A percentile compares a stretch with the other conserved stretches of the same genome.
Evolutionary conservation across 1,284 basidiomycete genomes (phyloP).

Genomic region (Moesziomyces antarcticus): DNA sequence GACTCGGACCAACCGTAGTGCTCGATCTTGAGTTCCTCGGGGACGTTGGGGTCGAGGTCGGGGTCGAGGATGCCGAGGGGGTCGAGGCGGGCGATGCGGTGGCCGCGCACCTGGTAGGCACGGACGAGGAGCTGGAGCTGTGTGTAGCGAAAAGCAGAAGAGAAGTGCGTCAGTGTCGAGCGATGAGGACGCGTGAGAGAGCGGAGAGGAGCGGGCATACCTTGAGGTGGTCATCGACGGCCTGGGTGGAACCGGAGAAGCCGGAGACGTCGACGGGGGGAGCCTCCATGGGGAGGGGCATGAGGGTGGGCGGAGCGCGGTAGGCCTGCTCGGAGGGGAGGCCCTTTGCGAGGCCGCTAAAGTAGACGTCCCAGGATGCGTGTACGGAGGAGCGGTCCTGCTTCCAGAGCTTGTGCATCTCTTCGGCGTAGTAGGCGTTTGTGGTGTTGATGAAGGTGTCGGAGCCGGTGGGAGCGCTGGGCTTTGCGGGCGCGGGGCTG

Average conservation of each 20-base stretch:
- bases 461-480: slow-evolving; percentile 52
- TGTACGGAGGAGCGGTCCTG: slow-evolving; percentile 87
- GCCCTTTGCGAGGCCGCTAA: slow-evolving; percentile 90
- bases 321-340: slow-evolving; percentile 85
- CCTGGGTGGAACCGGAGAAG: slow-evolving; percentile 75
- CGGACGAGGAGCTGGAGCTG: slow-evolving; percentile 72
- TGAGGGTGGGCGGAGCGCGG: slow-evolving; percentile 78
- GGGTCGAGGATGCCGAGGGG: slow-evolving; percentile 91
- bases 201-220: slow-evolving; percentile 70
- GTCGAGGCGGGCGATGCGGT: slow-evolving; percentile 94
- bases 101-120: slow-evolving; percentile 98
- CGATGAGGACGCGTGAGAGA: background rate
- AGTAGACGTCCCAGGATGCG: slow-evolving; percentile 94
- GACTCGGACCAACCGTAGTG: slow-evolving; percentile 91
- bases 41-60: slow-evolving; percentile 73
- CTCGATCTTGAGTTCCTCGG: slow-evolving; percentile 63
- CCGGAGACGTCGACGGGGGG: slow-evolving; percentile 77
- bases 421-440: slow-evolving; percentile 94
- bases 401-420: slow-evolving; percentile 71
- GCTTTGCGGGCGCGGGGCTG: slow-evolving; percentile 48
- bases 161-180: background rate
- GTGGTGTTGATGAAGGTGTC: slow-evolving; percentile 73
- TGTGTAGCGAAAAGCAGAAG: background rate
- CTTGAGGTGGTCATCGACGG: slow-evolving; percentile 92
- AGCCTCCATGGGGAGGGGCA: slow-evolving; percentile 79